Base-by-base conservation (phyloP, 768 basidiomycete genomes). In the Exsudoporus frostii region DNA sequence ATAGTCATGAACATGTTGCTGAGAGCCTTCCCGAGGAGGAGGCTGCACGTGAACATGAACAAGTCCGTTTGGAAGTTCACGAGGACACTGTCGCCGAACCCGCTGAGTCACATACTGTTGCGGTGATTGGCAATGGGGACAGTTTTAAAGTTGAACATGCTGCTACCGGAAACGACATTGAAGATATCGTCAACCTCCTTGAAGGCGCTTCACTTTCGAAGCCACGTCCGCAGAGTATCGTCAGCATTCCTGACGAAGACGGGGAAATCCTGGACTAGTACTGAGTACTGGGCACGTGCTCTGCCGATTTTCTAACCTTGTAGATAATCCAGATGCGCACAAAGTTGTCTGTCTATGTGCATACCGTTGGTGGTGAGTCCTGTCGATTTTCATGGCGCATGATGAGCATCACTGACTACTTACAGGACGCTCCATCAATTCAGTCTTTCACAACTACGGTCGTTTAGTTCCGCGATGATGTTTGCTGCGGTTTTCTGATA, bases 151-250 rank as follows among this genome's bases (percentile, higher is more conserved):
- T 40, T 13, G 61, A 49, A 29, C 34, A 22, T 14, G 5, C 22
- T 27, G n/a, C 45, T 19, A 29, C 45, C 14, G 75, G 65, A 15
- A 66, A 73, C 49, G 81, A 85, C 29, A 73, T 85, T 29, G 87
- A 83, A 66, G 80, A 81, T 50, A 82, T 88, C 48, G 81, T 90
- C 55, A 82, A 77, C 60, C 74, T 88, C 59, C 80, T 89, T 13
- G 84, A 90, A 69, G 57, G 64, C 3, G 30, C 47, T 24, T 40
- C 59, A 11, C 63, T 75, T 1, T 60, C 70, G 41, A 79, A 77
- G 57, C 62, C 71, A 11, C 73, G 72, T 46, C 73, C 74, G 20
- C 68, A 69, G 51, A 79, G 73, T 66, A 74, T 78, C 46, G 65
- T 68, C 45, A 76, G 71, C 66, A 81, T 82, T 55, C 80, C 81